Evolutionary conservation across 2,329 filamentous ascomycete species (phyloP), one percentile per base, ranked within the genome.

Genomic region (Pseudogymnoascus sp.): DNA sequence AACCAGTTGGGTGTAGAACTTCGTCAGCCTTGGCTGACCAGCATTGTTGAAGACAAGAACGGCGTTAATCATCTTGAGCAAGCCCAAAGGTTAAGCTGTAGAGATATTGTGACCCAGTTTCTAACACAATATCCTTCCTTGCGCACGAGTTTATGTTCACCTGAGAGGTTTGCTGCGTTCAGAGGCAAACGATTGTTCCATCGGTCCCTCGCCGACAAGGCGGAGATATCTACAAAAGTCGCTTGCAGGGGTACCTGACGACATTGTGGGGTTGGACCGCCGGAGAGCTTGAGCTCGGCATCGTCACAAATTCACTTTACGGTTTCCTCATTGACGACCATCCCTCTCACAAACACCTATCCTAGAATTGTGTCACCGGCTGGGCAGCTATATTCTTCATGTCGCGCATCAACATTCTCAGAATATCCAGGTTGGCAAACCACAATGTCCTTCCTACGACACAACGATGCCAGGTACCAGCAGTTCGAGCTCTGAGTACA

Each of bases 41-140:
- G 93, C 91, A 79, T 96, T 96, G 73, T 99, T 99, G 81, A 99
- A 99, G 74, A 99, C 93, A 68, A 99, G 82, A 65, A 99, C 93
- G 33, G 95, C 94, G 81, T 96, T 99, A 76, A 99, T 97, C 94
- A 99, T 99, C 69, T 68, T 78, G 69, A 29, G 19, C 41, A 33
- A 55, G 10, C 29, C 14, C 29, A 33, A 33, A 19, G 6, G n/a
- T 8, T 35, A 21, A 21, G 16, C 10, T 55, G 6, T 55, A 55
- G 33, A 14, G 10, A 55, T 19, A 11, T 55, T 33, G 49, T n/a
- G 16, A 21, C 11, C 2, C 16, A 6, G 2, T 21, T 33, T 33
- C 3, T 14, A 21, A 55, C 49, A 12, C 6, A 55, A 33, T 4
- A 33, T 33, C 16, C n/a, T 21, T 19, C 10, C 1, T 21, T 5